These are phyloP conservation scores for Yamadazyma atmosphaerica DNA, from an alignment of 1,139 yeast species.

Conservation along the genomic window DNA sequence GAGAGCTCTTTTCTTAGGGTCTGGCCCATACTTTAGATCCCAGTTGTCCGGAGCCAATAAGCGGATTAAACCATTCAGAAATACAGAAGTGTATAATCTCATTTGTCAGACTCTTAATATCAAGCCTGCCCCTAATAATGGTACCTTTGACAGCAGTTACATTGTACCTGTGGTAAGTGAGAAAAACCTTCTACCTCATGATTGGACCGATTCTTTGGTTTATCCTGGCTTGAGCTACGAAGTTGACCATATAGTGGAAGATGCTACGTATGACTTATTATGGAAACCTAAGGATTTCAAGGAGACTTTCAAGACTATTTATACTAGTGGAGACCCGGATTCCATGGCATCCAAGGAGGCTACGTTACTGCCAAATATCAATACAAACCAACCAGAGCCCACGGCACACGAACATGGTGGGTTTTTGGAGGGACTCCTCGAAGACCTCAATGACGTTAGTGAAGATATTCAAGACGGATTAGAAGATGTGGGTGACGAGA, in stretches of 20 bases:
- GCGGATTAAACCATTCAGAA: slow-evolving; percentile 64
- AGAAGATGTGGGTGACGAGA: slow-evolving; percentile 15
- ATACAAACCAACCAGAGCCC: slow-evolving; percentile 5
- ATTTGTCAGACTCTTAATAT: slow-evolving; percentile 68
- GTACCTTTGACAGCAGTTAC: slow-evolving; percentile 30
- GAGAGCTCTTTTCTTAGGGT: slow-evolving; percentile 79
- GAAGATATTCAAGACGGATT: slow-evolving; percentile 19
- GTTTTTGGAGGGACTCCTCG: slow-evolving; percentile 21
- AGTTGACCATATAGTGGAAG: slow-evolving; percentile 45
- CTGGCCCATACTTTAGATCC: slow-evolving; percentile 71
- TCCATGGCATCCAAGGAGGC: slow-evolving; percentile 31
- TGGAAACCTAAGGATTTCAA: slow-evolving; percentile 27
- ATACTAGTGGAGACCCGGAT: slow-evolving; percentile 14
- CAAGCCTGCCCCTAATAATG: slow-evolving; percentile 61
- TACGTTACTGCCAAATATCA: slow-evolving; percentile 25
- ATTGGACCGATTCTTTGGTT: slow-evolving; percentile 53
- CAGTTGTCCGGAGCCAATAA: slow-evolving; percentile 22
- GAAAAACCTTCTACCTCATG: slow-evolving; percentile 36
- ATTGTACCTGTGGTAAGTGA: slow-evolving; percentile 20
- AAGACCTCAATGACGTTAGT: slow-evolving; percentile 22
- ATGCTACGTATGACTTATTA: slow-evolving; percentile 54
- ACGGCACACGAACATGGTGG: slow-evolving; percentile 12
- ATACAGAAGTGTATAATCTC: slow-evolving; percentile 71
- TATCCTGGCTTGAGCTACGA: slow-evolving; percentile 62
- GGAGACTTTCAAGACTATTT: slow-evolving; percentile 9